phyloP scores from a whole-genome alignment of 495 filamentous ascomycete genomes.

The Parathielavia appendiculata region DNA sequence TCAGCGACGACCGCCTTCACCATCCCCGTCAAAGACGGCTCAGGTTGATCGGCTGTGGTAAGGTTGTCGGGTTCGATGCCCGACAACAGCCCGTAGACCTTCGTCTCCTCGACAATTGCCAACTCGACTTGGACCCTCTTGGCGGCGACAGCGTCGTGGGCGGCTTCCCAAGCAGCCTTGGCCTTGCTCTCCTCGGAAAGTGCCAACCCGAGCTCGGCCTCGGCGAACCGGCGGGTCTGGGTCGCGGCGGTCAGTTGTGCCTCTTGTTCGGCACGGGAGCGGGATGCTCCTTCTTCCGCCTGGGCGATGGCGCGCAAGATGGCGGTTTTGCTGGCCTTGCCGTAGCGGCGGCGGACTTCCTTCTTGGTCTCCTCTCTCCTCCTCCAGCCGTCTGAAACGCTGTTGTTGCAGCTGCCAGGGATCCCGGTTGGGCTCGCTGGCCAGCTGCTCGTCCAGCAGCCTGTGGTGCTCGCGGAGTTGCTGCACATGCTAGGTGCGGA shows the following conservation, averaged over 20 bases:
- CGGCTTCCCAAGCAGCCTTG: not conserved
- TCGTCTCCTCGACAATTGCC: slow-evolving; percentile 2
- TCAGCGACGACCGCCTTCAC: not conserved
- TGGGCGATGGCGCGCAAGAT: not conserved
- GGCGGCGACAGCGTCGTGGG: not conserved
- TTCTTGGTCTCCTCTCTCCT: too few species aligned
- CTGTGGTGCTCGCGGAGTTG: not conserved
- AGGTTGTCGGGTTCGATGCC: not conserved
- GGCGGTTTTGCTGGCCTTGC: not conserved
- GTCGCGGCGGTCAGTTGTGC: not conserved
- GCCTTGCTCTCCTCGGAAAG: slow-evolving; percentile 4
- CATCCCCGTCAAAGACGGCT: not conserved
- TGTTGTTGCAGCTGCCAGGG: too few species aligned
- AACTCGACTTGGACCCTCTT: not conserved
- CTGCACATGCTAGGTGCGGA: not conserved
- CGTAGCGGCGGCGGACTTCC: not conserved
- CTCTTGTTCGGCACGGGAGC: not conserved
- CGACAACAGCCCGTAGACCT: not conserved
- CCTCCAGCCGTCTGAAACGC: too few species aligned
- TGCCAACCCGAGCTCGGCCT: slow-evolving; percentile 6
- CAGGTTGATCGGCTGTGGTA: not conserved
- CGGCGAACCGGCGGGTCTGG: not conserved
- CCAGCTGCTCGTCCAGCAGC: not conserved
- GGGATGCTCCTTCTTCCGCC: not conserved
- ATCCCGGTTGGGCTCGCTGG: too few species aligned